Percentiles rank a stretch among this genome's conserved stretches.
These are phyloP conservation scores for Grifola frondosa DNA, from an alignment of 1,284 basidiomycete species.

Conservation along the genomic window DNA sequence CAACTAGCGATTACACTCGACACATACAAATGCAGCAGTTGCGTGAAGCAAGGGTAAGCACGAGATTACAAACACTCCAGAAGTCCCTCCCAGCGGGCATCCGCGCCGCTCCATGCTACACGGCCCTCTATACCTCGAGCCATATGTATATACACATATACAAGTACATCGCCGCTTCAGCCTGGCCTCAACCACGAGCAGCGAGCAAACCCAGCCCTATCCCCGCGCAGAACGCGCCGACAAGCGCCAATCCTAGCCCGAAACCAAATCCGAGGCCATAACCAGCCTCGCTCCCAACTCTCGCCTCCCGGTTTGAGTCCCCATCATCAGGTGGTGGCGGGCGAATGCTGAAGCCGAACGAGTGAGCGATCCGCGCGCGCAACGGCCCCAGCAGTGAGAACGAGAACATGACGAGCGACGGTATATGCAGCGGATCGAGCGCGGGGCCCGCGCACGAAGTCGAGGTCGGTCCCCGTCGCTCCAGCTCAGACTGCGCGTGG, in stretches of 20 bases:
- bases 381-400: conserved; percentile 43
- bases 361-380: conserved; percentile 20
- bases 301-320: too few relatives aligned
- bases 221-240: conserved; percentile 37
- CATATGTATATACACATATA: too few relatives aligned
- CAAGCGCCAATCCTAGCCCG: conserved; percentile 29
- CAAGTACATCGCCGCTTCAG: too few relatives aligned
- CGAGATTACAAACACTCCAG: too few relatives aligned
- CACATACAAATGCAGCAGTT: too few relatives aligned
- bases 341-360: conserved; percentile 6
- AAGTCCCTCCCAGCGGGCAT: too few relatives aligned
- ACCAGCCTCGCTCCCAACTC: neutral
- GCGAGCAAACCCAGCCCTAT: conserved; percentile 32
- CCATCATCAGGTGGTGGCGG: too few relatives aligned
- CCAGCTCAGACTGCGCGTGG: neutral
- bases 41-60: too few relatives aligned
- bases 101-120: too few relatives aligned
- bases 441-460: conserved; percentile 20
- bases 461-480: conserved; percentile 9
- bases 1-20: too few relatives aligned
- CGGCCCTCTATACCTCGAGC: too few relatives aligned
- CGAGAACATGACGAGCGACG: conserved; percentile 45
- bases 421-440: conserved; percentile 50
- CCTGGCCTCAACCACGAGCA: too few relatives aligned
- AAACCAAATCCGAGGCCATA: conserved; percentile 21